Percentiles rank a stretch among this genome's conserved stretches.
Conservation (phyloP, 2,329 filamentous ascomycete genomes). For the Phialophora expanda region DNA sequence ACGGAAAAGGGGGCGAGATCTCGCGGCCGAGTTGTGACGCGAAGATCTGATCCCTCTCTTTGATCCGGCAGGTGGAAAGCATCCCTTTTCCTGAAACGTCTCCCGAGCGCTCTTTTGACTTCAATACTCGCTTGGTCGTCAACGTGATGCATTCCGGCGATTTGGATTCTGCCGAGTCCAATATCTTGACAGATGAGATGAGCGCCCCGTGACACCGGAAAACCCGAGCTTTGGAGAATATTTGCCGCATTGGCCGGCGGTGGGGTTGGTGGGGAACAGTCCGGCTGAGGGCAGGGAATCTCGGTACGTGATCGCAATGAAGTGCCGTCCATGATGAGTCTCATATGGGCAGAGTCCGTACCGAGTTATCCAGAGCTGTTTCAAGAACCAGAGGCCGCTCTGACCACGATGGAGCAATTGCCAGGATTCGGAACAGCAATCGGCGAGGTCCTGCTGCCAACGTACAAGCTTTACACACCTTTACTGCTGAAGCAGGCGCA, state of each 20-base stretch:
- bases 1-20: slow-evolving; percentile 62
- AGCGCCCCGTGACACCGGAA: neutral
- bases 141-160: slow-evolving; percentile 18
- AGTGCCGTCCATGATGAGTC: neutral
- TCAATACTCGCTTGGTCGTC: slow-evolving; percentile 28
- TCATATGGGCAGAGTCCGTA: neutral
- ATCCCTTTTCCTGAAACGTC: too few relatives aligned
- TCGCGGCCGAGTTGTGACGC: slow-evolving; percentile 58
- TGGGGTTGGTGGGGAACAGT: neutral
- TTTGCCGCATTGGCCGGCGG: neutral
- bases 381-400: neutral
- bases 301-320: slow-evolving; percentile 2
- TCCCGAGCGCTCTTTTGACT: slow-evolving; percentile 49
- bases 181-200: neutral
- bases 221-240: neutral
- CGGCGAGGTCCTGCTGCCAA: slow-evolving; percentile 18
- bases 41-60: slow-evolving; percentile 50
- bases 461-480: slow-evolving; percentile 24
- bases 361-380: neutral
- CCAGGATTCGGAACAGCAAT: slow-evolving; percentile 15
- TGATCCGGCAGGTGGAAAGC: too few relatives aligned
- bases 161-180: slow-evolving; percentile 12
- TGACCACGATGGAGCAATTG: slow-evolving; percentile 24
- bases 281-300: neutral
- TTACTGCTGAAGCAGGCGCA: slow-evolving; percentile 21